These are phyloP conservation scores for Trametes sanguinea DNA, from an alignment of 768 basidiomycete species.

Conservation along the genomic window DNA sequence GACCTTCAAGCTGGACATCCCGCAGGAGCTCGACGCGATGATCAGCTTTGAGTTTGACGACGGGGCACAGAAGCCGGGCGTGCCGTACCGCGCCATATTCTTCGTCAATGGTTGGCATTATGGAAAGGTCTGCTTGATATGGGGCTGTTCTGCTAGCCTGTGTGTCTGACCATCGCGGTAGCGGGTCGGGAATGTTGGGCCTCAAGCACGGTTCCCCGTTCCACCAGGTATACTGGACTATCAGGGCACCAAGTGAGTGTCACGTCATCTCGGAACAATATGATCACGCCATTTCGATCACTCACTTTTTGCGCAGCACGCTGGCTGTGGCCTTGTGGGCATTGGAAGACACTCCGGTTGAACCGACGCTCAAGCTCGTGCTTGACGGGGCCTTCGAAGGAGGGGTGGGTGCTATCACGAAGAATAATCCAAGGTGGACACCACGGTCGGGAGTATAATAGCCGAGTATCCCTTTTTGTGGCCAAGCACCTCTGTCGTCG, in stretches of 20 bases:
- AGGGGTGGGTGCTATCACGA: conserved; percentile 57
- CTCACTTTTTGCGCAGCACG: conserved; percentile 20
- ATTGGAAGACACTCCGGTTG: conserved; percentile 50
- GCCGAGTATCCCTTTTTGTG: too few relatives aligned
- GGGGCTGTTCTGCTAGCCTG: neutral
- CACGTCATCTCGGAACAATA: neutral
- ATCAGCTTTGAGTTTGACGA: conserved; percentile 70
- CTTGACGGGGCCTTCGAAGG: conserved; percentile 64
- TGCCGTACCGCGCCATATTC: conserved; percentile 71
- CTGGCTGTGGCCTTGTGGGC: conserved; percentile 68
- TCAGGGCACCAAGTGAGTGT: conserved; percentile 64
- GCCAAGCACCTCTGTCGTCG: too few relatives aligned
- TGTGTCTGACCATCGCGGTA: neutral
- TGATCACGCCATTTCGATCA: too few relatives aligned
- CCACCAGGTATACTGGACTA: conserved; percentile 81
- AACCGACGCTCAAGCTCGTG: conserved; percentile 54
- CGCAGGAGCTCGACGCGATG: conserved; percentile 58
- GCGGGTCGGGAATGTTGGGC: conserved; percentile 41
- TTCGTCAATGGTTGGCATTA: conserved; percentile 92
- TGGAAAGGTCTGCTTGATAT: conserved; percentile 57
- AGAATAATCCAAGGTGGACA: conserved; percentile 61
- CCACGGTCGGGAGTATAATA: conserved; percentile 4
- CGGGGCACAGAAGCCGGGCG: conserved; percentile 40
- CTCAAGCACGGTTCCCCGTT: conserved; percentile 81
- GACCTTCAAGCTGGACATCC: conserved; percentile 63